Percentiles rank a stretch among this genome's conserved stretches.
phyloP scores from a whole-genome alignment of 2,329 filamentous ascomycete species.

The Delphinella strobiligena region DNA sequence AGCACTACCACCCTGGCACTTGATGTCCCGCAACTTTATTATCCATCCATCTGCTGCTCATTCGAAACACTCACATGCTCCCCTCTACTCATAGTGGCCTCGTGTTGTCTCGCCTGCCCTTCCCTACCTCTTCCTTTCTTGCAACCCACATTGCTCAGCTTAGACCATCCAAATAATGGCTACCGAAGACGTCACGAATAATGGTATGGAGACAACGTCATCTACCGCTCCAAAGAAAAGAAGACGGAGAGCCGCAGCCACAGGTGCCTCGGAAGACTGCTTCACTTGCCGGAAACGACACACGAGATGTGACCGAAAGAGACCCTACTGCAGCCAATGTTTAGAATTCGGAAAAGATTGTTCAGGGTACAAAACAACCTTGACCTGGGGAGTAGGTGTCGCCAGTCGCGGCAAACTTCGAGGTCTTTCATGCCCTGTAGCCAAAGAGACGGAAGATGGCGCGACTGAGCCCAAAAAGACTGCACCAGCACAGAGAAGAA shows the following conservation, averaged over 20 bases:
- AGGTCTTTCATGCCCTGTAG: constrained; percentile 63
- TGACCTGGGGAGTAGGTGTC: constrained; percentile 94
- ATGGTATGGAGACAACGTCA: constrained; percentile 5
- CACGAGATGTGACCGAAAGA: constrained; percentile 76
- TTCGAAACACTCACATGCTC: too few relatives aligned
- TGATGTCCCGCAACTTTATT: not conserved
- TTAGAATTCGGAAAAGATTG: constrained; percentile 85
- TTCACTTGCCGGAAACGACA: constrained; percentile 81
- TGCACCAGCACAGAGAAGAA: constrained; percentile 12
- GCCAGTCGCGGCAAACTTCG: constrained; percentile 90
- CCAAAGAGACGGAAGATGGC: constrained; percentile 28
- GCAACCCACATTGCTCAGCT: too few relatives aligned
- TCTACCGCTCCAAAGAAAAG: constrained; percentile 43
- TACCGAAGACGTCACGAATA: not conserved
- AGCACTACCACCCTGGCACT: not conserved
- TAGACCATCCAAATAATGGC: too few relatives aligned
- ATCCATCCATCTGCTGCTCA: too few relatives aligned
- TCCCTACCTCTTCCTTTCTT: too few relatives aligned
- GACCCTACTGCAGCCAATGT: constrained; percentile 92
- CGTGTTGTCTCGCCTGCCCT: too few relatives aligned
- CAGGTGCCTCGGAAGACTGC: constrained; percentile 87
- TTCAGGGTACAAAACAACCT: constrained; percentile 88
- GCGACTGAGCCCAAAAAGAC: constrained; percentile 15
- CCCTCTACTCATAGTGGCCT: too few relatives aligned
- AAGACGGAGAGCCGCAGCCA: constrained; percentile 75